Conservation (phyloP, 2,329 filamentous ascomycete genomes). For the Diplodia mutila region DNA sequence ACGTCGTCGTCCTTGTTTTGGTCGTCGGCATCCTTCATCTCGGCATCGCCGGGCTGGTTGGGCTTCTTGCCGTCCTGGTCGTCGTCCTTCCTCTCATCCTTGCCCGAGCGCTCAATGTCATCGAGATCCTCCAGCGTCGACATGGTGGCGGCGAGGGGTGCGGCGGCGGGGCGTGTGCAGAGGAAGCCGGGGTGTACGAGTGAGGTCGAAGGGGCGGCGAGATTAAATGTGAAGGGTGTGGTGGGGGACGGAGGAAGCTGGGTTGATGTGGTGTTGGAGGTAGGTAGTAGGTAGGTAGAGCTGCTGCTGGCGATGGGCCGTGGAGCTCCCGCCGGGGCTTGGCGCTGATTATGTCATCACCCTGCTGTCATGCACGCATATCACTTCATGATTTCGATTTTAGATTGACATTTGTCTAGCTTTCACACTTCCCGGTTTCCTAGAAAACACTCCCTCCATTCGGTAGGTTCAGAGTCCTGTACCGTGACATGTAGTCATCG, state of each 20-base stretch:
- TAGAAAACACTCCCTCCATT: slow-evolving; percentile 1
- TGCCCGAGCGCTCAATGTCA: slow-evolving; percentile 79
- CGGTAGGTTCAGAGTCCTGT: slow-evolving; percentile 14
- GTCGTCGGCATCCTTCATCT: slow-evolving; percentile 82
- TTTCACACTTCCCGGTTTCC: background rate
- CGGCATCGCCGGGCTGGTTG: slow-evolving; percentile 71
- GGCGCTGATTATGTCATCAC: slow-evolving; percentile 25
- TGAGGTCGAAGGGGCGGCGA: background rate
- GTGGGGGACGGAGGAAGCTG: slow-evolving; percentile 3
- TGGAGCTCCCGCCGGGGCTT: slow-evolving; percentile 20
- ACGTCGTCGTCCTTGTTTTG: slow-evolving; percentile 74
- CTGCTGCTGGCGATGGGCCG: background rate
- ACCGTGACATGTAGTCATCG: slow-evolving; percentile 31
- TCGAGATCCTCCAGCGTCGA: slow-evolving; percentile 92
- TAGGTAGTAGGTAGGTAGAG: slow-evolving; percentile 13
- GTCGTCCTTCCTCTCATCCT: slow-evolving; percentile 68
- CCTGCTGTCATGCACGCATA: too few species aligned
- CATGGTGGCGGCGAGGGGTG: slow-evolving; percentile 58
- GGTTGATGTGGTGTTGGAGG: background rate
- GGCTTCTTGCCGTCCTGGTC: slow-evolving; percentile 61
- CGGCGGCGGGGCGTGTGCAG: background rate
- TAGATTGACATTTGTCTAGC: background rate
- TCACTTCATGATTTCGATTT: too few species aligned
- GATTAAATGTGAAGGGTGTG: background rate
- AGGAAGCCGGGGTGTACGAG: background rate